These are phyloP conservation scores for Hirschioporus abietinus DNA, from an alignment of 768 basidiomycete genomes.

Conservation along the genomic window DNA sequence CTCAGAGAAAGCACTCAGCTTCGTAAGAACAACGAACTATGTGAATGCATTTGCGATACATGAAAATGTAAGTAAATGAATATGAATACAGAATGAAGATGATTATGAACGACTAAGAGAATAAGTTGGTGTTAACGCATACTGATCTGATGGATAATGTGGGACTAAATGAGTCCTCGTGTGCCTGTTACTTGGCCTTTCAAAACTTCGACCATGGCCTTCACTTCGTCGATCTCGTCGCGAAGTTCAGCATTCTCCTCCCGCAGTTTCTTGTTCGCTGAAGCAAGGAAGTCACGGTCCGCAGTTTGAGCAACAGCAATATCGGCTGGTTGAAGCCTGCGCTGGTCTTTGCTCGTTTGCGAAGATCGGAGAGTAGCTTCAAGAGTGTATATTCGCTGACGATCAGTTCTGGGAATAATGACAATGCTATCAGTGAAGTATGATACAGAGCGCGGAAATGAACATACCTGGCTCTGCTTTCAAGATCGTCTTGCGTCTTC, in stretches of 20 bases:
- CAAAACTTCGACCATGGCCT: constrained; percentile 64
- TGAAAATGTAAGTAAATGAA: neutral
- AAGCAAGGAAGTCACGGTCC: constrained; percentile 41
- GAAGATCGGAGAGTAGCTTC: constrained; percentile 48
- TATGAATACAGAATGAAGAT: neutral
- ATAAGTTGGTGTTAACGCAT: neutral
- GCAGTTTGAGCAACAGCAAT: constrained; percentile 36
- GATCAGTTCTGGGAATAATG: constrained; percentile 38
- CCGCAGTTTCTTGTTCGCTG: constrained; percentile 46
- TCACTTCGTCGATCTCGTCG: constrained; percentile 60
- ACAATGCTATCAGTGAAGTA: constrained; percentile 6
- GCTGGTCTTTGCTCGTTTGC: constrained; percentile 38
- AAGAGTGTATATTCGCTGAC: constrained; percentile 56
- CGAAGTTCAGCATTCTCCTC: constrained; percentile 53
- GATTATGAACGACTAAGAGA: neutral
- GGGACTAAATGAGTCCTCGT: constrained; percentile 24
- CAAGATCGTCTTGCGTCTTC: constrained; percentile 45
- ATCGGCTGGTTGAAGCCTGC: constrained; percentile 10
- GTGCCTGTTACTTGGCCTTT: constrained; percentile 50
- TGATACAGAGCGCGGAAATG: constrained; percentile 1
- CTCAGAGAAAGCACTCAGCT: neutral
- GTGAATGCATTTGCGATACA: neutral
- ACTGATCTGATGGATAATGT: neutral
- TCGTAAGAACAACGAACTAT: neutral
- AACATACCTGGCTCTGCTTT: constrained; percentile 54